A percentile compares a stretch with the other conserved stretches of the same genome.
Conservation (phyloP, 495 filamentous ascomycete species). For the Penicillium pancosmium region DNA sequence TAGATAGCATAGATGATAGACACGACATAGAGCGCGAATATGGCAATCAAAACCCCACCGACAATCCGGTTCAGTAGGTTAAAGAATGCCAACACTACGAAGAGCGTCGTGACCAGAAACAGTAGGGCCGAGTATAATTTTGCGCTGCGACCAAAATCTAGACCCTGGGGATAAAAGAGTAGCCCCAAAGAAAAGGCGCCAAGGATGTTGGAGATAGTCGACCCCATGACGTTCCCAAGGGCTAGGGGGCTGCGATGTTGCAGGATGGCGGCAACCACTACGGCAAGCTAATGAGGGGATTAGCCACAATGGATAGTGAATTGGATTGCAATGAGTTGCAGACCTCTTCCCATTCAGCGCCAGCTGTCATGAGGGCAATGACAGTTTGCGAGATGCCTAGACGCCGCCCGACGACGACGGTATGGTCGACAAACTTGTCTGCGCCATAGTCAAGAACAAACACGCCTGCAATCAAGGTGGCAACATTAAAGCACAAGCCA, state of each 20-base stretch:
- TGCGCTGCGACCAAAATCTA: constrained; percentile 47
- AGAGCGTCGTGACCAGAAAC: constrained; percentile 41
- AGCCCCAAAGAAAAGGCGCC: constrained; percentile 59
- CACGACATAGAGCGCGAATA: constrained; percentile 50
- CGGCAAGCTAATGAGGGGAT: constrained; percentile 47
- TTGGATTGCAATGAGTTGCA: neutral
- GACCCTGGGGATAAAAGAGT: constrained; percentile 33
- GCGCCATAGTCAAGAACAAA: too few species aligned
- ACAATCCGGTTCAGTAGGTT: constrained; percentile 27
- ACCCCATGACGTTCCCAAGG: constrained; percentile 58
- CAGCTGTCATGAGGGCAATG: constrained; percentile 55
- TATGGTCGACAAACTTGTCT: too few species aligned
- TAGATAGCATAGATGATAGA: constrained; percentile 51
- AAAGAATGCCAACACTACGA: constrained; percentile 36
- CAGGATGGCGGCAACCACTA: constrained; percentile 51
- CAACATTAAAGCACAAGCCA: too few species aligned
- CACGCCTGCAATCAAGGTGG: too few species aligned
- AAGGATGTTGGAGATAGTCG: constrained; percentile 58
- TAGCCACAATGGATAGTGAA: neutral
- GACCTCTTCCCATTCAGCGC: constrained; percentile 30
- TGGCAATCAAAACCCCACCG: constrained; percentile 43
- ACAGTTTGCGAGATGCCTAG: constrained; percentile 51
- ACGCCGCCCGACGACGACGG: constrained; percentile 41
- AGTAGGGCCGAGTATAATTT: constrained; percentile 49
- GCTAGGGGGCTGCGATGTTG: constrained; percentile 52